These are phyloP conservation scores for Diaporthe sp. DNA, from an alignment of 2,329 filamentous ascomycete species.

Conservation along the genomic window DNA sequence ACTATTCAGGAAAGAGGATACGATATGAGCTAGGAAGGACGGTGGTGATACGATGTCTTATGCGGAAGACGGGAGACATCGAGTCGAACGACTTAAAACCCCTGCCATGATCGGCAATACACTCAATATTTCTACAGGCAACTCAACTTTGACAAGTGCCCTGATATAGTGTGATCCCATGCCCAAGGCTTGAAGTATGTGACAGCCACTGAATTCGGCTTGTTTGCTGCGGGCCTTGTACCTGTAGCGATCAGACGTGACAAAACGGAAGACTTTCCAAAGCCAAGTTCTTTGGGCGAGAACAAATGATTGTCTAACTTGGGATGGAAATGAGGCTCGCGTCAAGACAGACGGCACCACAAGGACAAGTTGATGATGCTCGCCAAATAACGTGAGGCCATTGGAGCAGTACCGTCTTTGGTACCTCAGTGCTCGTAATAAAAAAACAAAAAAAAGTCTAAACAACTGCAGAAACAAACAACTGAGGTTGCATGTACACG, in stretches of 20 bases:
- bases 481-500: neutral
- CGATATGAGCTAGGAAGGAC: conserved; percentile 25
- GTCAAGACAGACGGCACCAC: neutral
- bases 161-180: conserved; percentile 10
- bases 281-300: too few relatives aligned
- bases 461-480: too few relatives aligned
- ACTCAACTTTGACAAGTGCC: conserved; percentile 3
- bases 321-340: neutral
- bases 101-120: conserved; percentile 37
- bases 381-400: neutral
- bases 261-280: neutral
- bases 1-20: conserved; percentile 36
- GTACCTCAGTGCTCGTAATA: too few relatives aligned
- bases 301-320: too few relatives aligned
- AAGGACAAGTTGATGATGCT: neutral
- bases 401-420: too few relatives aligned
- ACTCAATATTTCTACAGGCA: conserved; percentile 30
- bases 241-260: neutral
- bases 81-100: conserved; percentile 13
- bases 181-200: neutral
- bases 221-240: neutral
- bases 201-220: neutral
- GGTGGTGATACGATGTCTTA: conserved; percentile 27
- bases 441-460: too few relatives aligned
- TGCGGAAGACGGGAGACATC: conserved; percentile 36